Percentiles rank a stretch among this genome's conserved stretches.
Evolutionary conservation across 2,329 filamentous ascomycete genomes (phyloP).

Genomic region (Colletotrichum plurivorum): DNA sequence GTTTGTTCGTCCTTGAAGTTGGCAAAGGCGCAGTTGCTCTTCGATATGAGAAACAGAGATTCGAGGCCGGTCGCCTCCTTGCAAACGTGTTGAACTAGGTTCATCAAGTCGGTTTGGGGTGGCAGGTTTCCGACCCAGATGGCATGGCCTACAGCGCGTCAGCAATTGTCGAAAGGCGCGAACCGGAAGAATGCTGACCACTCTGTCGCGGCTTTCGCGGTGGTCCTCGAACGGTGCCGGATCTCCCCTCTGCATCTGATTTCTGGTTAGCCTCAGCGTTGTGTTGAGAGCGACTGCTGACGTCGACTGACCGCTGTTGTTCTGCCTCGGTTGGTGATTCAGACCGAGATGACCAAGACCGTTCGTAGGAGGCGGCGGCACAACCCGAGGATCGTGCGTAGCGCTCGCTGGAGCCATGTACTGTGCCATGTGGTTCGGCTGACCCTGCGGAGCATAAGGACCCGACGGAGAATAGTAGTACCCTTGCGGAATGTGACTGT

Average conservation of each 20-base stretch:
- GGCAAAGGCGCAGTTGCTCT: constrained; percentile 97
- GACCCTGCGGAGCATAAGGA: constrained; percentile 53
- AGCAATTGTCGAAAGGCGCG: constrained; percentile 35
- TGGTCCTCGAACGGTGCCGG: constrained; percentile 65
- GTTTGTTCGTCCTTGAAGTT: constrained; percentile 89
- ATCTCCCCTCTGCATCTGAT: constrained; percentile 46
- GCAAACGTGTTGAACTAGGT: constrained; percentile 92
- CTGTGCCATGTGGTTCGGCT: constrained; percentile 52
- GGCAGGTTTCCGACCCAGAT: constrained; percentile 97
- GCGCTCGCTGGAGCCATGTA: constrained; percentile 48
- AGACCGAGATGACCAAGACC: constrained; percentile 34
- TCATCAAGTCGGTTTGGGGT: constrained; percentile 84
- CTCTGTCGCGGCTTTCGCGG: constrained; percentile 73
- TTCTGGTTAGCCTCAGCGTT: not conserved
- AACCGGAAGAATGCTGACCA: constrained; percentile 56
- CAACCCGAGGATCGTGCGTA: constrained; percentile 46
- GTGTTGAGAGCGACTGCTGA: not conserved
- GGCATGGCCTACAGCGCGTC: constrained; percentile 77
- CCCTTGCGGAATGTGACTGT: constrained; percentile 47
- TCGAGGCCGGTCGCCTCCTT: constrained; percentile 84
- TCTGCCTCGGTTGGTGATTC: constrained; percentile 6
- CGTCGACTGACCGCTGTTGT: constrained; percentile 5
- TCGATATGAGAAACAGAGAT: constrained; percentile 93
- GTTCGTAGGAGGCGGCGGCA: constrained; percentile 40
- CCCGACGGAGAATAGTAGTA: constrained; percentile 62